These are phyloP conservation scores for Fusarium drepaniforme DNA, from an alignment of 2,329 filamentous ascomycete genomes.

Conservation along the genomic window DNA sequence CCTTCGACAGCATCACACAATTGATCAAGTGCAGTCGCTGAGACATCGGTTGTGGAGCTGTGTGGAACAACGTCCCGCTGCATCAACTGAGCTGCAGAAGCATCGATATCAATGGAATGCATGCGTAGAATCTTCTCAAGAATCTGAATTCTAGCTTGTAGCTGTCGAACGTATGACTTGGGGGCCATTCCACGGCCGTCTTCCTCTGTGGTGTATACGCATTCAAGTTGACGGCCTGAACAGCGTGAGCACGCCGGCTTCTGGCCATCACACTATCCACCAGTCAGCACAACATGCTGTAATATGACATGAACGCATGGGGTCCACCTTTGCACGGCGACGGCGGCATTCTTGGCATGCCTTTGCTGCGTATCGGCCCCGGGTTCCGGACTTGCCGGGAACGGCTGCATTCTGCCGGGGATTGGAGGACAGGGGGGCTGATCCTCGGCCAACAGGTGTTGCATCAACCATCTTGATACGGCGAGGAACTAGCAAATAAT, in stretches of 20 bases:
- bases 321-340: background rate
- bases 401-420: background rate
- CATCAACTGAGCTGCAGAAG: background rate
- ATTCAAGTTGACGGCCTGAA: background rate
- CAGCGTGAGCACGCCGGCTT: background rate
- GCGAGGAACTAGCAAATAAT: background rate
- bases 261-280: background rate
- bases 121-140: background rate
- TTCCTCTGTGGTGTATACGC: background rate
- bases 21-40: background rate
- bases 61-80: background rate
- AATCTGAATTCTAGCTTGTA: background rate
- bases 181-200: background rate
- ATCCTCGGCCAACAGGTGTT: background rate
- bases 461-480: background rate
- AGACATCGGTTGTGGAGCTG: background rate
- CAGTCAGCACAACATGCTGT: background rate
- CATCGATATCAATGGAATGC: background rate
- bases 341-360: background rate
- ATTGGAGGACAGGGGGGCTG: background rate
- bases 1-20: background rate
- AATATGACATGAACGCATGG: background rate
- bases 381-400: background rate
- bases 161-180: background rate
- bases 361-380: background rate